Percentiles rank a stretch among this genome's conserved stretches.
phyloP scores from a whole-genome alignment of 2,329 filamentous ascomycete genomes.

The Penicillium vulpinum region DNA sequence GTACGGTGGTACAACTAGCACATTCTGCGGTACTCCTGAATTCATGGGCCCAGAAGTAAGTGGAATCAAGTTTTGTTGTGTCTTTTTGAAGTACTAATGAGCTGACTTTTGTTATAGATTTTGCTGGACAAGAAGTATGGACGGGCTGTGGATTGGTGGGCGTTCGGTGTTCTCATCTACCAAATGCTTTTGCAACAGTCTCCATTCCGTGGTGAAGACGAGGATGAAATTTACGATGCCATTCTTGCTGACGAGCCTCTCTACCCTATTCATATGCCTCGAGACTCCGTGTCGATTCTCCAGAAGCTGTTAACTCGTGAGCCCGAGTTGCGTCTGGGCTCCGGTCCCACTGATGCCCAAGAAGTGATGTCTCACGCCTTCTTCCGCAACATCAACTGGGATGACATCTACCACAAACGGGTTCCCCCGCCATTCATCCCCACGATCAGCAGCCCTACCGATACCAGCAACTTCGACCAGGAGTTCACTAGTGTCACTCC shows the following conservation, averaged over 20 bases:
- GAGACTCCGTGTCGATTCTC: slow-evolving; percentile 94
- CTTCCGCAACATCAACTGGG: slow-evolving; percentile 97
- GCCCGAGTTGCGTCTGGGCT: slow-evolving; percentile 87
- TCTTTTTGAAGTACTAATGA: background rate
- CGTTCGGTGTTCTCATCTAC: slow-evolving; percentile 97
- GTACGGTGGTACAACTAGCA: slow-evolving; percentile 95
- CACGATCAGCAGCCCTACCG: slow-evolving; percentile 83
- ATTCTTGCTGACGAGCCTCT: slow-evolving; percentile 96
- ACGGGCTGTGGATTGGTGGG: slow-evolving; percentile 98
- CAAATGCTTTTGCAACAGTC: slow-evolving; percentile 99
- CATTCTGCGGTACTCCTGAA: slow-evolving; percentile 98
- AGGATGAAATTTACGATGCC: slow-evolving; percentile 98
- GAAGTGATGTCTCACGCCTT: slow-evolving; percentile 99
- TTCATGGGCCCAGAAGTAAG: slow-evolving; percentile 97
- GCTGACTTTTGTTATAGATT: slow-evolving; percentile 60
- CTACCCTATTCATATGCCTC: slow-evolving; percentile 98
- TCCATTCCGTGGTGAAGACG: slow-evolving; percentile 96
- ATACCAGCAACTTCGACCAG: slow-evolving; percentile 99
- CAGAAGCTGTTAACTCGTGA: slow-evolving; percentile 96
- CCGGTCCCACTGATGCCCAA: slow-evolving; percentile 93
- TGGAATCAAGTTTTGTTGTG: background rate
- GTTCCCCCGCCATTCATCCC: slow-evolving; percentile 87
- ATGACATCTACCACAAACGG: slow-evolving; percentile 96
- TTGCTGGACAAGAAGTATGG: slow-evolving; percentile 98
- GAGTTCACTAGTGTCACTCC: slow-evolving; percentile 99